These are phyloP conservation scores for Aspergillus niger DNA, from an alignment of 2,329 filamentous ascomycete genomes.

Conservation along the genomic window DNA sequence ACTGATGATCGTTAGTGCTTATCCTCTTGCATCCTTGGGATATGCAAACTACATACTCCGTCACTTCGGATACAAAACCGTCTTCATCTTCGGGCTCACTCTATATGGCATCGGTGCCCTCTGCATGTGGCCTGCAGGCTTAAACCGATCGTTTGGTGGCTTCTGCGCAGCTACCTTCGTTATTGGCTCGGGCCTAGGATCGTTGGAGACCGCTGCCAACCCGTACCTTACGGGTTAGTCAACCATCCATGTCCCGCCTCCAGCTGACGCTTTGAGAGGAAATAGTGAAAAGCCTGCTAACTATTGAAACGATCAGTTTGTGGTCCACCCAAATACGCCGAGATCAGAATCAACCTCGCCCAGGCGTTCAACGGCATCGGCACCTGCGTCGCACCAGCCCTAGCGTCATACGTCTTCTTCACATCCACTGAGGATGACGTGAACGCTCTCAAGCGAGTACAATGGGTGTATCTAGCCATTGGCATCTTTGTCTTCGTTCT, in stretches of 20 bases:
- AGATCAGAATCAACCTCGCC: slow-evolving; percentile 75
- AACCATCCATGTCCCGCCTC: background rate
- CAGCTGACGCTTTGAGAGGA: background rate
- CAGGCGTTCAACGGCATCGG: slow-evolving; percentile 78
- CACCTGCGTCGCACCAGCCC: slow-evolving; percentile 70
- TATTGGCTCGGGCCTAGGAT: slow-evolving; percentile 71
- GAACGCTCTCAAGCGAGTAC: slow-evolving; percentile 65
- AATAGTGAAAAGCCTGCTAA: slow-evolving; percentile 34
- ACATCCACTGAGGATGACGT: slow-evolving; percentile 60
- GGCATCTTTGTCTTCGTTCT: slow-evolving; percentile 70
- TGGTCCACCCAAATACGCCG: slow-evolving; percentile 72
- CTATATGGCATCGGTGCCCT: slow-evolving; percentile 73
- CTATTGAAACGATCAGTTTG: slow-evolving; percentile 55
- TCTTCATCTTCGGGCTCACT: slow-evolving; percentile 72
- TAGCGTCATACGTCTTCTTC: slow-evolving; percentile 75
- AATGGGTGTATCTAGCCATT: slow-evolving; percentile 81
- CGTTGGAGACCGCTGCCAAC: slow-evolving; percentile 76
- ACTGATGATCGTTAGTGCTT: slow-evolving; percentile 43
- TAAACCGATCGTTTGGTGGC: slow-evolving; percentile 71
- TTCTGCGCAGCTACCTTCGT: slow-evolving; percentile 73
- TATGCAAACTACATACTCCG: slow-evolving; percentile 65
- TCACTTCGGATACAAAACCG: slow-evolving; percentile 75
- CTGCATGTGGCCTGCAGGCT: slow-evolving; percentile 81
- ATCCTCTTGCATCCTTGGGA: slow-evolving; percentile 56
- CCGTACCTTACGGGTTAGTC: slow-evolving; percentile 65